A percentile compares a stretch with the other conserved stretches of the same genome.
Evolutionary conservation across 441 rosid species (phyloP).

Genomic region (Populus hybrid): DNA sequence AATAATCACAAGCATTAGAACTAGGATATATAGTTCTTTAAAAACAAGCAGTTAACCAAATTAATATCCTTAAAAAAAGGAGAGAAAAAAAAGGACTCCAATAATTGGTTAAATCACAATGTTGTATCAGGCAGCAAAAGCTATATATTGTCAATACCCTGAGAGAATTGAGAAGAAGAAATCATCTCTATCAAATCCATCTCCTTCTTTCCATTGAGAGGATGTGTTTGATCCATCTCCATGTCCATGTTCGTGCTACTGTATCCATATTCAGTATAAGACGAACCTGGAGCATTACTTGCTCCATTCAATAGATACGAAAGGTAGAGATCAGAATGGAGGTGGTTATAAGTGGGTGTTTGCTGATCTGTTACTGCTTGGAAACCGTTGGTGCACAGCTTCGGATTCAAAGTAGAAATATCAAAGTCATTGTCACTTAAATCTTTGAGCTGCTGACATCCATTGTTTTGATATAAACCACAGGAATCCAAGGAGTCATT

Average conservation of each 20-base stretch:
- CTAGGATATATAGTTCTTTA: not conserved
- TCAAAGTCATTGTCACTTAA: conserved; percentile 10
- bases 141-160: conserved; percentile 8
- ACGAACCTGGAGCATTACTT: conserved; percentile 18
- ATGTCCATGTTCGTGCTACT: conserved; percentile 10
- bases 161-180: conserved; percentile 41
- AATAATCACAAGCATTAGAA: not conserved
- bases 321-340: conserved; percentile 65
- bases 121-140: not conserved
- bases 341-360: conserved; percentile 22
- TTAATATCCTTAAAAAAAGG: not conserved
- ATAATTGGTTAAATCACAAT: conserved; percentile 7
- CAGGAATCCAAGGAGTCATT: conserved; percentile 12
- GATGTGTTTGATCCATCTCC: conserved; percentile 26
- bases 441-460: conserved; percentile 16
- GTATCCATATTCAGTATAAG: conserved; percentile 19
- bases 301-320: conserved; percentile 54
- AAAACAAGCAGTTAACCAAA: not conserved
- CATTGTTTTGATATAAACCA: conserved; percentile 20
- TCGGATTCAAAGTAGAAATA: conserved; percentile 10
- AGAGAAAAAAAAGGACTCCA: not conserved
- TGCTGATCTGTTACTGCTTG: conserved; percentile 16
- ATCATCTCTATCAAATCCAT: conserved; percentile 95
- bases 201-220: conserved; percentile 42
- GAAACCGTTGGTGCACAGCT: conserved; percentile 5